These are phyloP conservation scores for Buddleja alternifolia DNA, from an alignment of 257 asterid genomes.

Conservation along the genomic window DNA sequence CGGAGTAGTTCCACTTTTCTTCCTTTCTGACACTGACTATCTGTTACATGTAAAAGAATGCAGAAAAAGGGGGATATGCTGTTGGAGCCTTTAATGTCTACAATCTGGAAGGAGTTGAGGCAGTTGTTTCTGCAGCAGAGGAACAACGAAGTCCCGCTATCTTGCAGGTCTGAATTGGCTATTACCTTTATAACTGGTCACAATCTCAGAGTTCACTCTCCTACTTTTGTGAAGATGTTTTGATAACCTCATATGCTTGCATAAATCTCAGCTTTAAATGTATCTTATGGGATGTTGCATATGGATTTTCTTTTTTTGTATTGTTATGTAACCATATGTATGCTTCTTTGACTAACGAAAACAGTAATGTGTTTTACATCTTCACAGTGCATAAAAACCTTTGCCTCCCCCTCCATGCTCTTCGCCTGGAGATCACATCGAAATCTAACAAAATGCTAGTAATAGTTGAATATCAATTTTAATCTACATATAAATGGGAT, in stretches of 20 bases:
- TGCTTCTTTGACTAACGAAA: not conserved
- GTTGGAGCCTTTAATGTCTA: constrained; percentile 93
- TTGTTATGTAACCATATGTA: not conserved
- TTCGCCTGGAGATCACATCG: no score
- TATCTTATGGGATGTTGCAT: not conserved
- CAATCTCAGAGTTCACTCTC: not conserved
- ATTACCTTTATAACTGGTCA: constrained; percentile 5
- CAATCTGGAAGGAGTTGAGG: constrained; percentile 92
- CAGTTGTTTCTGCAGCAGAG: constrained; percentile 97
- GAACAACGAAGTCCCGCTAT: constrained; percentile 89
- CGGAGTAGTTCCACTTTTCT: constrained; percentile 17
- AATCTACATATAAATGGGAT: not conserved
- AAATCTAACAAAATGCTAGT: no score
- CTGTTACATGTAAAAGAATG: constrained; percentile 55
- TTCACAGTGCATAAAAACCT: no score
- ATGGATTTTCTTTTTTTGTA: not conserved
- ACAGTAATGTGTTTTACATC: not conserved
- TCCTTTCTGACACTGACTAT: constrained; percentile 33
- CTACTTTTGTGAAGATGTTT: not conserved
- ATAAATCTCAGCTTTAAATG: not conserved
- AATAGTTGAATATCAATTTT: no score
- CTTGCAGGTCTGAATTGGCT: constrained; percentile 70
- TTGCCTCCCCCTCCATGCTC: no score
- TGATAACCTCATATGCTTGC: not conserved
- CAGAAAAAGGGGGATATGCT: constrained; percentile 90